Evolutionary conservation across 1,139 yeast genomes (phyloP), one percentile per base, ranked within the genome.

Genomic region (Taphrina communis): DNA sequence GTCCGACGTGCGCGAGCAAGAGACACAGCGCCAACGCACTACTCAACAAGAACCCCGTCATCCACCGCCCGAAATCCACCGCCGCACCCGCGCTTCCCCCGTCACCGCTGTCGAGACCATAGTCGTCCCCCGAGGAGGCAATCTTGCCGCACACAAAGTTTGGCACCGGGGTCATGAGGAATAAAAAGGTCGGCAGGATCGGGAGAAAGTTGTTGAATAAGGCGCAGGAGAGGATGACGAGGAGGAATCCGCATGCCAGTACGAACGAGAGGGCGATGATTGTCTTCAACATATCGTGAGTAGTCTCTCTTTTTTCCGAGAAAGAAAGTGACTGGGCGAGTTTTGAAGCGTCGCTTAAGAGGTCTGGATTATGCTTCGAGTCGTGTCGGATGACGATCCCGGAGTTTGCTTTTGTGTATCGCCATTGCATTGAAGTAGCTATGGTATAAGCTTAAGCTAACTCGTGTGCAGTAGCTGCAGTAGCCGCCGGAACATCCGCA

Each of bases 121-220:
- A 63, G 19, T 57, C 61, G 38, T 25, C 46, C 25, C 21, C 14
- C 44, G 39, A 55, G 17, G 48, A 44, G 17, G 79, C 77, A 76
- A 81, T 79, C 69, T 77, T 76, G 53, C 81, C 80, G 71, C 84
- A 81, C n/a, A 84, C 73, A 19, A 85, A 83, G 44, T 87, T 84
- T 1, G 96, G 96, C 53, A 89, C 74, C 71, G 91, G 92, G 1
- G 96, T 94, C 55, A 86, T 75, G 52, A 86, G 81, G 75, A 82
- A 82, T 73, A 81, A 76, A 11, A 78, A 77, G 55, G 81, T 83
- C 71, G 85, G 84, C 60, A 87, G 80, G 53, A 88, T 81, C 2
- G 96, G 95, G 73, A 85, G 82, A 96, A 96, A 90, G 77, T 88
- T 89, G 66, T 89, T 88, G 76, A 83, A 87, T 21, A 89, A 81